These are phyloP conservation scores for Eruca vesicaria DNA, from an alignment of 441 rosid genomes.

Conservation along the genomic window DNA sequence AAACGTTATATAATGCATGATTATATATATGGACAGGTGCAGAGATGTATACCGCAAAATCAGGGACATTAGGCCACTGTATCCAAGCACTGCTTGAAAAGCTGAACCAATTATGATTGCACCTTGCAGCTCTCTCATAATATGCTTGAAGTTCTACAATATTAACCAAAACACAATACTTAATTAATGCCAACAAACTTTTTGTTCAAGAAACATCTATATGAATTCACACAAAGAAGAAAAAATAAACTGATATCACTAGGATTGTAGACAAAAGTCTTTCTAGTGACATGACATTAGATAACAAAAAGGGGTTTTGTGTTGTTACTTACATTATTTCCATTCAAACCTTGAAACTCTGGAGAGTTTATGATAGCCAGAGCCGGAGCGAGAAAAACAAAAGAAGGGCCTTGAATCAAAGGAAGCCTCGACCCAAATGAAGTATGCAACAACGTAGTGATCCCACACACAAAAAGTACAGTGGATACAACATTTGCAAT, in stretches of 20 bases:
- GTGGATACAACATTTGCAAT: slow-evolving; percentile 81
- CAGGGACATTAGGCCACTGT: slow-evolving; percentile 87
- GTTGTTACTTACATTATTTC: slow-evolving; percentile 60
- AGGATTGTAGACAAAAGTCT: neutral
- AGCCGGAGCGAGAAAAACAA: slow-evolving; percentile 90
- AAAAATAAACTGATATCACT: slow-evolving; percentile 1
- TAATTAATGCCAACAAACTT: neutral
- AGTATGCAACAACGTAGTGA: slow-evolving; percentile 87
- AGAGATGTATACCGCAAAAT: slow-evolving; percentile 59
- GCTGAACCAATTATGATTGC: slow-evolving; percentile 84
- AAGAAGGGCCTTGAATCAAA: slow-evolving; percentile 92
- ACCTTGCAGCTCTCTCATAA: slow-evolving; percentile 94
- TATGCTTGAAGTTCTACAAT: slow-evolving; percentile 86
- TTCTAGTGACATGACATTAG: neutral
- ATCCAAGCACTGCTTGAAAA: slow-evolving; percentile 84
- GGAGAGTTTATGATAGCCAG: slow-evolving; percentile 88
- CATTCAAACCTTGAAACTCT: slow-evolving; percentile 79
- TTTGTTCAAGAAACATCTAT: neutral
- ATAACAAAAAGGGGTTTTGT: neutral
- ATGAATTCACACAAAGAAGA: neutral
- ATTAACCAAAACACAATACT: slow-evolving; percentile 6
- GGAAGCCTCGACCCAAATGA: slow-evolving; percentile 94
- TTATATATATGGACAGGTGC: neutral
- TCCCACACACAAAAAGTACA: slow-evolving; percentile 81
- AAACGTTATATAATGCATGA: neutral